Evolutionary conservation across 1,139 yeast species (phyloP).

Genomic region (Geotrichum fermentans): DNA sequence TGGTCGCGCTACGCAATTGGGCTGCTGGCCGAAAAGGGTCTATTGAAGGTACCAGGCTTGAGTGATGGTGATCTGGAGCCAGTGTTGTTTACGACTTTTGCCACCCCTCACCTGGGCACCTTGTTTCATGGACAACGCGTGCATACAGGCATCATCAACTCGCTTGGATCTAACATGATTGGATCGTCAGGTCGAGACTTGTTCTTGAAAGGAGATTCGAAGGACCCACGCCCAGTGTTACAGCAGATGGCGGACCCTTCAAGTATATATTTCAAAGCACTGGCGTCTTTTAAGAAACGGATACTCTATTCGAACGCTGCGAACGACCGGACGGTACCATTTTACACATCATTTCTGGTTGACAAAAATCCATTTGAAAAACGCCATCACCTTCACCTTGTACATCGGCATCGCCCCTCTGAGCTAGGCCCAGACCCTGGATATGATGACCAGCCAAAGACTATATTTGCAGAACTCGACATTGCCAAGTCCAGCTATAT

Average conservation of each 20-base stretch:
- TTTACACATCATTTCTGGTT: constrained; percentile 49
- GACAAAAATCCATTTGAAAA: constrained; percentile 45
- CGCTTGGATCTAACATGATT: constrained; percentile 55
- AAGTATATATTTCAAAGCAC: constrained; percentile 50
- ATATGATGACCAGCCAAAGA: constrained; percentile 15
- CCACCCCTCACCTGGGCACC: constrained; percentile 86
- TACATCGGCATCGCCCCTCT: constrained; percentile 9
- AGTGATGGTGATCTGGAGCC: constrained; percentile 15
- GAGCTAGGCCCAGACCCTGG: not conserved
- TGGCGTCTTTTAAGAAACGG: constrained; percentile 53
- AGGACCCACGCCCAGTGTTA: constrained; percentile 31
- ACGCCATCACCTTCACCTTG: constrained; percentile 28
- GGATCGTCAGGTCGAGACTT: constrained; percentile 75
- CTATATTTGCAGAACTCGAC: constrained; percentile 27
- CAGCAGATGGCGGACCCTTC: constrained; percentile 54
- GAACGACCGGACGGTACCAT: constrained; percentile 65
- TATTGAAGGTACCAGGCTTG: constrained; percentile 9
- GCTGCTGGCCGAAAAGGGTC: not conserved
- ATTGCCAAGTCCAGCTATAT: constrained; percentile 26
- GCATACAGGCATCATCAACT: constrained; percentile 49
- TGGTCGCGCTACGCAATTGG: constrained; percentile 67
- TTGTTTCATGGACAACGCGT: constrained; percentile 42
- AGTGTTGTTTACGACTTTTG: constrained; percentile 60
- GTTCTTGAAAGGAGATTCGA: constrained; percentile 46
- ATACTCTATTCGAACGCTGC: constrained; percentile 65